A percentile compares a stretch with the other conserved stretches of the same genome.
Conservation (phyloP, 768 basidiomycete genomes). For the Tephrocybe sp. region DNA sequence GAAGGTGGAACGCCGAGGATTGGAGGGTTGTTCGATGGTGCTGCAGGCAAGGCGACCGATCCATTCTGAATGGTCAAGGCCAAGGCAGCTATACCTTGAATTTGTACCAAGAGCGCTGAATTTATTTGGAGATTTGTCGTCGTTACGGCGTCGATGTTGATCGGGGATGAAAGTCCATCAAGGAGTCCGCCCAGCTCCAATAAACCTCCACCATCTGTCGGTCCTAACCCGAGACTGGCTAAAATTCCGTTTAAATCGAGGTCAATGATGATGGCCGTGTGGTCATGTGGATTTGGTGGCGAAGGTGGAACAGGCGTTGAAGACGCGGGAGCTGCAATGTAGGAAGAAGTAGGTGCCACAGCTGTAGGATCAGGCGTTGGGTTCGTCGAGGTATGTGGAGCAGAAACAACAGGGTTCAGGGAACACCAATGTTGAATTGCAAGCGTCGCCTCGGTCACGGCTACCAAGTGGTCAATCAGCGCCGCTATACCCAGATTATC, state of each 20-base stretch:
- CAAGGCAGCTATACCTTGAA: slow-evolving; percentile 8
- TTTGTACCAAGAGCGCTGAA: slow-evolving; percentile 2
- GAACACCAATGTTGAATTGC: slow-evolving; percentile 14
- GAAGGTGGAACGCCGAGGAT: background rate
- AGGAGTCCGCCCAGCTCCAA: background rate
- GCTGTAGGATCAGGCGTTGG: background rate
- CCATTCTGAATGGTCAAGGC: slow-evolving; percentile 6
- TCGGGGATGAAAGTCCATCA: background rate
- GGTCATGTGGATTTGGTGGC: slow-evolving; percentile 4
- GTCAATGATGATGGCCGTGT: slow-evolving; percentile 23
- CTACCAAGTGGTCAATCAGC: slow-evolving; percentile 4
- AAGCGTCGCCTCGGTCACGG: slow-evolving; percentile 7
- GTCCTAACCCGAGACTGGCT: slow-evolving; percentile 21
- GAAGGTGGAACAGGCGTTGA: background rate
- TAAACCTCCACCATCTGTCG: background rate
- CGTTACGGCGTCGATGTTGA: background rate
- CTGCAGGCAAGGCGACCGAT: slow-evolving; percentile 4
- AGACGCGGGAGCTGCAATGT: background rate
- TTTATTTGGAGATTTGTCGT: slow-evolving; percentile 5
- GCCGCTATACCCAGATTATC: slow-evolving; percentile 4
- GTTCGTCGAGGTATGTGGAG: background rate
- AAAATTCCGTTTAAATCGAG: slow-evolving; percentile 23
- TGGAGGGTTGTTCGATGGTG: background rate
- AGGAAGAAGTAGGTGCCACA: background rate
- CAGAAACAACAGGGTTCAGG: slow-evolving; percentile 9